These are phyloP conservation scores for Penicillium glabrum DNA, from an alignment of 2,329 filamentous ascomycete species.

Conservation along the genomic window DNA sequence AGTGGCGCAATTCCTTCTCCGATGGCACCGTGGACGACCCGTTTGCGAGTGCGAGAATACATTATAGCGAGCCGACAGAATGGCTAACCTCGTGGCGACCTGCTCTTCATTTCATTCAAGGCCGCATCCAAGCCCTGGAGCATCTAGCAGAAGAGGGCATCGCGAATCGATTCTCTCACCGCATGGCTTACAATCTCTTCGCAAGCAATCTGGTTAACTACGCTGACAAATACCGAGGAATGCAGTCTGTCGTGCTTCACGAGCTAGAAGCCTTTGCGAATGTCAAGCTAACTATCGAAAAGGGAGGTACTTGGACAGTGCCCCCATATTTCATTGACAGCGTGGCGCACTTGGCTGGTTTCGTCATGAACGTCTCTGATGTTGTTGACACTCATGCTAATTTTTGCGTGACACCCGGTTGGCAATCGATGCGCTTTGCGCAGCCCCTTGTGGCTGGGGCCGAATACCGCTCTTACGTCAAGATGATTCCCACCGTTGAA, in stretches of 20 bases:
- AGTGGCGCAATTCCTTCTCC: background rate
- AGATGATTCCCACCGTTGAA: background rate
- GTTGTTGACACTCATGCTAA: background rate
- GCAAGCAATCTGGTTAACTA: background rate
- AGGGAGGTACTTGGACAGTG: constrained; percentile 26
- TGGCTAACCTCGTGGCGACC: background rate
- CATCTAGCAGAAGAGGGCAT: background rate
- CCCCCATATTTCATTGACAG: constrained; percentile 29
- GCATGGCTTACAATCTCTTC: constrained; percentile 1
- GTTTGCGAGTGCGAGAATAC: background rate
- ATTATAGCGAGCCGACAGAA: background rate
- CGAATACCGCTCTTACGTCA: background rate
- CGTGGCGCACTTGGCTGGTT: background rate
- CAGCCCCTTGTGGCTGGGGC: background rate
- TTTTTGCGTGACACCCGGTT: background rate
- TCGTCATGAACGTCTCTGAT: background rate
- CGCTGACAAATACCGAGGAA: constrained; percentile 31
- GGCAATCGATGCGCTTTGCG: background rate
- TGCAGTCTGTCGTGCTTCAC: constrained; percentile 40
- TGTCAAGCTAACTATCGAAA: constrained; percentile 26
- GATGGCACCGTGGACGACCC: background rate
- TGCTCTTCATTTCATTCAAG: background rate
- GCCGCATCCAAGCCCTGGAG: background rate
- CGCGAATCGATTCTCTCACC: background rate
- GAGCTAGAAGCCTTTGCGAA: constrained; percentile 36